Evolutionary conservation across 1,139 yeast genomes (phyloP).

Genomic region (Blastobotrys malaysiensis): DNA sequence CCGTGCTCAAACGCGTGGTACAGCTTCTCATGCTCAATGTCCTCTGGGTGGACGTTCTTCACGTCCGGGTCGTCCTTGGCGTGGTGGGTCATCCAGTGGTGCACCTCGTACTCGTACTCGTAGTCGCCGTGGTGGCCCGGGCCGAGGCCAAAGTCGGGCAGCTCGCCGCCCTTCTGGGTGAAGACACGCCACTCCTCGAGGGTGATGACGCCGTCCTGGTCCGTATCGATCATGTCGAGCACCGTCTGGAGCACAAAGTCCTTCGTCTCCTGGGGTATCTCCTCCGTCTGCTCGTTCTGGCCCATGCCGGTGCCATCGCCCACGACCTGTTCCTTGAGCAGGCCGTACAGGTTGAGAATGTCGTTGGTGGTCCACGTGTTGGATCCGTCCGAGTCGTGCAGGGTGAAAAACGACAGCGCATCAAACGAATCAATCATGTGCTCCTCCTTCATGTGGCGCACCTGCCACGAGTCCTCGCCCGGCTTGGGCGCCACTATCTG

Average conservation of each 20-base stretch:
- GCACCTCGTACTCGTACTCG: constrained; percentile 88
- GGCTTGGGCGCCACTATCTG: constrained; percentile 11
- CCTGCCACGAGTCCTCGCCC: constrained; percentile 34
- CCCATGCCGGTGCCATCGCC: constrained; percentile 95
- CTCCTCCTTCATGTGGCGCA: constrained; percentile 79
- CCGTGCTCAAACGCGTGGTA: constrained; percentile 89
- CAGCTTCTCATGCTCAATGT: constrained; percentile 79
- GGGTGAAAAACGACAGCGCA: constrained; percentile 67
- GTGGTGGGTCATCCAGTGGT: constrained; percentile 90
- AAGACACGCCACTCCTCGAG: constrained; percentile 70
- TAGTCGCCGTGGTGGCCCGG: constrained; percentile 97
- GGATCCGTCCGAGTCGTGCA: constrained; percentile 64
- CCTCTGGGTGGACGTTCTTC: constrained; percentile 74
- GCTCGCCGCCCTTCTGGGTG: constrained; percentile 55
- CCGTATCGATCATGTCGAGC: constrained; percentile 54
- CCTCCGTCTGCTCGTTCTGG: constrained; percentile 56
- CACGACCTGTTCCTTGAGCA: constrained; percentile 61
- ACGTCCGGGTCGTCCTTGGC: constrained; percentile 79
- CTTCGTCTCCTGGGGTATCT: constrained; percentile 49
- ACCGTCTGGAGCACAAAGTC: constrained; percentile 54
- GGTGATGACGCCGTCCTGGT: constrained; percentile 60
- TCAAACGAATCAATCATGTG: constrained; percentile 74
- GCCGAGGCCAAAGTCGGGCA: constrained; percentile 92
- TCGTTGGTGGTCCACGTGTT: constrained; percentile 45
- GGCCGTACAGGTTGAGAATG: constrained; percentile 75